Percentiles rank a stretch among this genome's conserved stretches.
phyloP scores from a whole-genome alignment of 495 filamentous ascomycete genomes.

The Penicillium robsamsonii region DNA sequence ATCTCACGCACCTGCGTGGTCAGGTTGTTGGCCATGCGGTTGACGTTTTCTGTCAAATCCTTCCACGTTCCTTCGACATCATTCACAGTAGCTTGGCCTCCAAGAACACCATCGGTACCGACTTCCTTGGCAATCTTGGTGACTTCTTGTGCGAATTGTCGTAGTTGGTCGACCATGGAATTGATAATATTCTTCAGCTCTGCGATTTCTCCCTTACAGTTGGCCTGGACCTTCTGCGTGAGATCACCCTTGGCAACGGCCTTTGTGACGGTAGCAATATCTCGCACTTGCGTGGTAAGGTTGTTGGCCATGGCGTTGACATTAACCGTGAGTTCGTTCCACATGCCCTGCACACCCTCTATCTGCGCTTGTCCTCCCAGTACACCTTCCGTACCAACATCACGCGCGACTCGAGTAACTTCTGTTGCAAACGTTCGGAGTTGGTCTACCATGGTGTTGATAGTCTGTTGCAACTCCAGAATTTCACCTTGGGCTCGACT shows the following conservation, averaged over 20 bases:
- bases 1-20: conserved; percentile 99
- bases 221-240: conserved; percentile 94
- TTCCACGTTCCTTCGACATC: conserved; percentile 98
- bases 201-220: conserved; percentile 94
- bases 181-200: conserved; percentile 98
- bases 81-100: conserved; percentile 94
- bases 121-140: conserved; percentile 97
- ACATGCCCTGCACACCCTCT: conserved; percentile 79
- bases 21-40: conserved; percentile 97
- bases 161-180: conserved; percentile 96
- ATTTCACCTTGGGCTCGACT: conserved; percentile 94
- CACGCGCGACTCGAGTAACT: conserved; percentile 92
- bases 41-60: conserved; percentile 95
- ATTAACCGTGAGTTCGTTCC: conserved; percentile 97
- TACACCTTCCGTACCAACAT: conserved; percentile 96
- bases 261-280: conserved; percentile 98
- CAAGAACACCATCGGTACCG: conserved; percentile 92
- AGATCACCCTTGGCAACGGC: conserved; percentile 95
- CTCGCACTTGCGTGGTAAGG: conserved; percentile 94
- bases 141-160: conserved; percentile 95
- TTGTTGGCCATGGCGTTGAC: conserved; percentile 99
- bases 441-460: conserved; percentile 99
- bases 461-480: conserved; percentile 92
- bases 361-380: conserved; percentile 96
- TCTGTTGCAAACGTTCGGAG: conserved; percentile 95